phyloP scores from a whole-genome alignment of 2,329 filamentous ascomycete species.

The Aspergillus quadricinctus region DNA sequence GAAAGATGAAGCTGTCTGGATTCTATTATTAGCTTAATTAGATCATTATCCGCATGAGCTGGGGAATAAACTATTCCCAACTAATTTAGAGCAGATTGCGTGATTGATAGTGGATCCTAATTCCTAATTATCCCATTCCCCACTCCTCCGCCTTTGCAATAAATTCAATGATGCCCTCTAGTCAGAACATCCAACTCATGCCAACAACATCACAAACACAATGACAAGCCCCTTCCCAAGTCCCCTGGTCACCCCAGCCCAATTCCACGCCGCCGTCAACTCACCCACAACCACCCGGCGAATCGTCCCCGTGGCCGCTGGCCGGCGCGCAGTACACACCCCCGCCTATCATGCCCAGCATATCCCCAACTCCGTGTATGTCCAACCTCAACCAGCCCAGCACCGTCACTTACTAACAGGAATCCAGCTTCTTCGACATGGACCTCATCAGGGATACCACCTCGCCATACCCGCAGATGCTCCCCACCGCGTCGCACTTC shows the following conservation, averaged over 20 bases:
- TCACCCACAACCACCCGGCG: constrained; percentile 4
- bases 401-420: neutral
- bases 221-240: constrained; percentile 5
- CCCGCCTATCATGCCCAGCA: constrained; percentile 14
- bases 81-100: neutral
- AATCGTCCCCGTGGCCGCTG: constrained; percentile 23
- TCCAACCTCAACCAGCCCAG: neutral
- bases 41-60: no score
- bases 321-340: constrained; percentile 9
- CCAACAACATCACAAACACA: neutral
- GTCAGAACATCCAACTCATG: neutral
- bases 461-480: constrained; percentile 26
- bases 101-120: no score
- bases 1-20: no score
- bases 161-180: neutral
- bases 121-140: no score
- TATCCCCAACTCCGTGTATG: constrained; percentile 23
- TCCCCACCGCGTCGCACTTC: constrained; percentile 22
- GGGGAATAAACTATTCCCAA: neutral
- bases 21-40: neutral
- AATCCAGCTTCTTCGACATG: constrained; percentile 27
- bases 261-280: constrained; percentile 8
- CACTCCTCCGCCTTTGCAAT: neutral
- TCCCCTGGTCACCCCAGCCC: constrained; percentile 10
- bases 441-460: constrained; percentile 17